Evolutionary conservation across 176 grass and related monocot species (phyloP).

Genomic region (Echinochloa phyllopogon): DNA sequence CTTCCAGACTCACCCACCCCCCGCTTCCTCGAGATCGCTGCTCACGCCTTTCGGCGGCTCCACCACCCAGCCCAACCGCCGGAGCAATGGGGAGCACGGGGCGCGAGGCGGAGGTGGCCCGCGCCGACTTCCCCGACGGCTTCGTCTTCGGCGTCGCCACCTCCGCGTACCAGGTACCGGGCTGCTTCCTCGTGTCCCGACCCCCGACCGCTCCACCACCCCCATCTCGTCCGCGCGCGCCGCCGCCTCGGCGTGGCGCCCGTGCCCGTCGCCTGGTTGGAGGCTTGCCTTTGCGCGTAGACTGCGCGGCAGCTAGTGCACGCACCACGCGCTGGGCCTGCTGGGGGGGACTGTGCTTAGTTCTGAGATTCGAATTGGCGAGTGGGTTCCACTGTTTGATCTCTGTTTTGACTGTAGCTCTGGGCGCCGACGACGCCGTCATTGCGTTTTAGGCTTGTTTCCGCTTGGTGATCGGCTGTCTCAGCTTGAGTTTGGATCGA

Average conservation of each 20-base stretch:
- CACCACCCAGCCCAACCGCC: background rate
- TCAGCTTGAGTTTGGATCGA: background rate
- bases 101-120: conserved; percentile 47
- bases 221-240: conserved; percentile 25
- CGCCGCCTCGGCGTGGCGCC: background rate
- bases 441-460: background rate
- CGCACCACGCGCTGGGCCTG: background rate
- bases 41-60: conserved; percentile 9
- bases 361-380: conserved; percentile 3
- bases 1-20: background rate
- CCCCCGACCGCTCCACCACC: background rate
- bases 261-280: background rate
- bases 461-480: background rate
- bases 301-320: background rate
- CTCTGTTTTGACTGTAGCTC: background rate
- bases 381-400: background rate
- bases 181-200: background rate
- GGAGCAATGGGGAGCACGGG: conserved; percentile 55
- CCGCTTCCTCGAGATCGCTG: conserved; percentile 33
- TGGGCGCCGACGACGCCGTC: background rate
- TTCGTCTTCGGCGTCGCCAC: conserved; percentile 97
- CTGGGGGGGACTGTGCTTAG: background rate
- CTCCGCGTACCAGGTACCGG: conserved; percentile 72
- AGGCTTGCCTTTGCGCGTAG: background rate
- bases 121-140: conserved; percentile 75